These are phyloP conservation scores for Populus davidiana DNA, from an alignment of 345 rosid genomes.

Conservation along the genomic window DNA sequence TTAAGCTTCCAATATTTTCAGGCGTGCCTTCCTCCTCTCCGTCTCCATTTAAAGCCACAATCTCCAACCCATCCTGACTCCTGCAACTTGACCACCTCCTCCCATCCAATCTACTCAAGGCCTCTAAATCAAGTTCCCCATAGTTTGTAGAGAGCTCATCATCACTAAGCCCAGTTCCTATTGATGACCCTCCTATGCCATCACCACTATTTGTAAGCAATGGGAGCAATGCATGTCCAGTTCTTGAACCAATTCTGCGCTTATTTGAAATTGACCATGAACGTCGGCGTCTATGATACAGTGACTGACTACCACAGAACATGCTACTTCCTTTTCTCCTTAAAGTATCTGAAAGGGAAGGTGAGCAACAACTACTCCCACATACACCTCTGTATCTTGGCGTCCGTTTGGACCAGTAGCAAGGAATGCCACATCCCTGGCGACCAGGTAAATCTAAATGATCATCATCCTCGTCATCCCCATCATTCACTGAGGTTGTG, in stretches of 20 bases:
- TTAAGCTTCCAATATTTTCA: slow-evolving; percentile 64
- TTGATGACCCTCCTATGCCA: slow-evolving; percentile 72
- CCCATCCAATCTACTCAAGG: slow-evolving; percentile 96
- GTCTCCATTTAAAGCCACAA: slow-evolving; percentile 53
- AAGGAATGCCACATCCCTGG: slow-evolving; percentile 92
- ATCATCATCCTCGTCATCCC: slow-evolving; percentile 72
- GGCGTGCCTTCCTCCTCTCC: slow-evolving; percentile 64
- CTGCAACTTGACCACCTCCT: slow-evolving; percentile 94
- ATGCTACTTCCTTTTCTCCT: slow-evolving; percentile 87
- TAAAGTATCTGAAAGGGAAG: slow-evolving; percentile 82
- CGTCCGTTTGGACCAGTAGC: slow-evolving; percentile 85
- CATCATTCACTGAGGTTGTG: slow-evolving; percentile 75
- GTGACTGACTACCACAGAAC: slow-evolving; percentile 65
- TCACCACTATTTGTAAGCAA: slow-evolving; percentile 61
- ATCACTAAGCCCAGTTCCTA: slow-evolving; percentile 68
- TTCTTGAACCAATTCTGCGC: slow-evolving; percentile 50
- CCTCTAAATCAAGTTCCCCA: slow-evolving; percentile 95
- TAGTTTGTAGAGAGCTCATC: slow-evolving; percentile 90
- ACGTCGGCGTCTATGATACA: slow-evolving; percentile 48
- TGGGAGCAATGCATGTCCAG: slow-evolving; percentile 74
- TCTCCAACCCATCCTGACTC: slow-evolving; percentile 80
- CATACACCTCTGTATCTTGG: slow-evolving; percentile 68
- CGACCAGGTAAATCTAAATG: slow-evolving; percentile 75
- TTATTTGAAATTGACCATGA: slow-evolving; percentile 48
- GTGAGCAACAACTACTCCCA: slow-evolving; percentile 82